phyloP scores from a whole-genome alignment of 1,139 yeast species.

The Magnusiomyces paraingens region DNA sequence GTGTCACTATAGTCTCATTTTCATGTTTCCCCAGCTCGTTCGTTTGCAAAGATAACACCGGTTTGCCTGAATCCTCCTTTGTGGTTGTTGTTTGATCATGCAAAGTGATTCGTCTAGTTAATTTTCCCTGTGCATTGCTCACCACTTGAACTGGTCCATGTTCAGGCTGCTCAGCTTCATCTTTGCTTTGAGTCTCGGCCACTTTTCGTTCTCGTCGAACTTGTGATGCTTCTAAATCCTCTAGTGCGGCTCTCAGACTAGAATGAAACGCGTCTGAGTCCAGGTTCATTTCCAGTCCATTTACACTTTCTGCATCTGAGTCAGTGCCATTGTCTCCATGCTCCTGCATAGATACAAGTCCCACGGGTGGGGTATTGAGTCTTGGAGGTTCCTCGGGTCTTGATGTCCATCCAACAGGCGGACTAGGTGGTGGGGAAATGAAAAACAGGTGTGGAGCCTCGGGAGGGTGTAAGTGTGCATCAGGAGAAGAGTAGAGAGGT shows the following conservation, averaged over 20 bases:
- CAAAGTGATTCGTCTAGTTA: conserved; percentile 23
- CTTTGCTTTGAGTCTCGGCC: background rate
- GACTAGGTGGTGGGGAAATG: conserved; percentile 42
- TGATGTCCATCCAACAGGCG: conserved; percentile 39
- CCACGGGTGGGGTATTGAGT: conserved; percentile 1
- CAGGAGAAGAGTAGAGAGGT: conserved; percentile 19
- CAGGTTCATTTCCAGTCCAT: background rate
- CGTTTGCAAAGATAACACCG: conserved; percentile 2
- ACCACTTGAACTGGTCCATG: background rate
- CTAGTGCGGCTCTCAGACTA: conserved; percentile 20
- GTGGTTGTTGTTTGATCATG: conserved; percentile 18
- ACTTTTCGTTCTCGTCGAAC: background rate
- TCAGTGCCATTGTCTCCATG: conserved; percentile 3
- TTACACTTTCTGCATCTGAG: background rate
- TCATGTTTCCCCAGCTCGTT: background rate
- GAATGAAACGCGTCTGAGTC: conserved; percentile 14
- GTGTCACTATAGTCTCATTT: conserved; percentile 16
- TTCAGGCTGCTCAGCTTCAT: background rate
- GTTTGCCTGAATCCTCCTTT: background rate
- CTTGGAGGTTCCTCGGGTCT: conserved; percentile 35
- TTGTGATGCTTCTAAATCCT: conserved; percentile 1
- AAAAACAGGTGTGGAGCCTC: conserved; percentile 37
- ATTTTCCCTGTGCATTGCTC: conserved; percentile 5
- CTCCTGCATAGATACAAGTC: background rate
- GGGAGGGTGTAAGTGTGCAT: conserved; percentile 32